phyloP scores from a whole-genome alignment of 345 rosid genomes.

The Psidium guajava region DNA sequence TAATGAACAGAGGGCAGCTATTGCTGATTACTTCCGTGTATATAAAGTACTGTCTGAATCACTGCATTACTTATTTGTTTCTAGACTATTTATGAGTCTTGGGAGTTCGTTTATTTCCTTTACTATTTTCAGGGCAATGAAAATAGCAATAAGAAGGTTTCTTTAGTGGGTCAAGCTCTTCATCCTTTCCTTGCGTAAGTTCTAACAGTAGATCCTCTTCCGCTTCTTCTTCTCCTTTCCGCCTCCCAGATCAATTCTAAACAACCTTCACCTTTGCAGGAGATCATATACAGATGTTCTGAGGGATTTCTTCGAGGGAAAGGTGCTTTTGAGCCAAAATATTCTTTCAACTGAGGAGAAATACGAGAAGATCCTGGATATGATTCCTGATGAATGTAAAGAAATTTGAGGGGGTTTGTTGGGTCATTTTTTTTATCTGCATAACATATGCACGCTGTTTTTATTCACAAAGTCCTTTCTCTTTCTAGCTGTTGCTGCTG shows the following conservation, averaged over 20 bases:
- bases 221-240: neutral
- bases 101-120: neutral
- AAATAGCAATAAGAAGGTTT: slow-evolving; percentile 62
- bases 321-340: slow-evolving; percentile 51
- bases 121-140: slow-evolving; percentile 42
- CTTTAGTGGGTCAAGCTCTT: slow-evolving; percentile 56
- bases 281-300: slow-evolving; percentile 76
- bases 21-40: slow-evolving; percentile 81
- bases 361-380: slow-evolving; percentile 72
- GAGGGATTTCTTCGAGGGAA: slow-evolving; percentile 58
- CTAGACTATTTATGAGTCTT: neutral
- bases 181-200: slow-evolving; percentile 91
- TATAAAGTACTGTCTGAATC: slow-evolving; percentile 45
- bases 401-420: neutral
- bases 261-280: slow-evolving; percentile 29
- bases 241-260: neutral
- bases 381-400: slow-evolving; percentile 81
- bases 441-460: neutral
- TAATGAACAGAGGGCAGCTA: slow-evolving; percentile 85
- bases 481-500: slow-evolving; percentile 58
- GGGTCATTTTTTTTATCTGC: neutral
- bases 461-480: slow-evolving; percentile 3
- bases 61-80: neutral
- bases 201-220: neutral
- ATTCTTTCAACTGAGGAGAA: slow-evolving; percentile 62